Evolutionary conservation across 768 basidiomycete species (phyloP).

Genomic region (Steccherinum ochraceum): DNA sequence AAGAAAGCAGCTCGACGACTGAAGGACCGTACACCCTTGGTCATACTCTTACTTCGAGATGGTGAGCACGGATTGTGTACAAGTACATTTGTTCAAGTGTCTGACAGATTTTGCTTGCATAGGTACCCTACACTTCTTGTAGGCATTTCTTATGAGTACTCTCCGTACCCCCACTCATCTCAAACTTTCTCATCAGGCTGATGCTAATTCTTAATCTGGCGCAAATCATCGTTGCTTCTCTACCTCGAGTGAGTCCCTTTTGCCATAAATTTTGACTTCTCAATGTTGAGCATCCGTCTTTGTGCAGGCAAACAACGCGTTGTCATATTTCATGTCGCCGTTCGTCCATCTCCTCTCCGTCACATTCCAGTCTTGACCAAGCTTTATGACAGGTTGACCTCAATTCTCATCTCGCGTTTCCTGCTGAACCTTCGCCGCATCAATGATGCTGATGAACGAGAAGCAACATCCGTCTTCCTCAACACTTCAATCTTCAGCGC

Average conservation of each 20-base stretch:
- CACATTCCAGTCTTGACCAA: too few relatives aligned
- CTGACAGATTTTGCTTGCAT: neutral
- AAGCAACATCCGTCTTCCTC: constrained; percentile 1
- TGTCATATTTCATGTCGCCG: constrained; percentile 13
- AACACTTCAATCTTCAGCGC: neutral
- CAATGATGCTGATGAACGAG: neutral
- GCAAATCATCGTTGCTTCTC: constrained; percentile 12
- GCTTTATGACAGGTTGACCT: constrained; percentile 11
- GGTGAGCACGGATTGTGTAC: constrained; percentile 3
- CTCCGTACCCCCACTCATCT: neutral
- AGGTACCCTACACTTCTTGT: constrained; percentile 7
- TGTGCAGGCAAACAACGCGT: constrained; percentile 15
- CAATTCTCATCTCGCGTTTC: constrained; percentile 14
- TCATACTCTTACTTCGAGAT: constrained; percentile 10
- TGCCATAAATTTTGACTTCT: neutral
- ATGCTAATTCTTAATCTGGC: constrained; percentile 12
- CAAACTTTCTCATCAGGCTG: constrained; percentile 3
- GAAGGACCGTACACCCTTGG: constrained; percentile 2
- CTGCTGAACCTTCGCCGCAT: constrained; percentile 12
- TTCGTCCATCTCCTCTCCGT: neutral
- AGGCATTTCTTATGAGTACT: neutral
- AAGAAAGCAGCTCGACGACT: neutral
- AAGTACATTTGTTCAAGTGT: neutral
- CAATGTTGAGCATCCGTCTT: too few relatives aligned
- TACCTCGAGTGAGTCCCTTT: constrained; percentile 3